Conservation (phyloP, 371 early-diverging fungal genomes). For the Synchytrium microbalum region DNA sequence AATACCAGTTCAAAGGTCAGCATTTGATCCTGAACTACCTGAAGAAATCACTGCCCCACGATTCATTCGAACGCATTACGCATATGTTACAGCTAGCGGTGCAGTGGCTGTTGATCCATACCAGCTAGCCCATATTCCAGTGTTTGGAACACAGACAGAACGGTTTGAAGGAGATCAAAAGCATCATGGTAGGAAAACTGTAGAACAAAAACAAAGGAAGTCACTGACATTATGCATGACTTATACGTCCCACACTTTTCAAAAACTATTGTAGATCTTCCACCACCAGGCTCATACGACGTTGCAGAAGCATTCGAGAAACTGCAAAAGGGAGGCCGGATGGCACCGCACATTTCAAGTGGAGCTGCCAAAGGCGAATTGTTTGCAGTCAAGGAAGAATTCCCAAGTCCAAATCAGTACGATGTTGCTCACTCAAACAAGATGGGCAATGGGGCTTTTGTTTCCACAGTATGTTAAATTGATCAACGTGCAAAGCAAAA, state of each 20-base stretch:
- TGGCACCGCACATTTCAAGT: background rate
- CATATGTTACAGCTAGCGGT: conserved; percentile 1
- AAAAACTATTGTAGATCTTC: conserved; percentile 23
- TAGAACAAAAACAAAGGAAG: conserved; percentile 5
- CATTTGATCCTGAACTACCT: background rate
- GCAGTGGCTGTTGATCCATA: background rate
- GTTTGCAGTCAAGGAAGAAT: conserved; percentile 17
- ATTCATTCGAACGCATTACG: conserved; percentile 13
- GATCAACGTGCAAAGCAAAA: background rate
- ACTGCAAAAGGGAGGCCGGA: conserved; percentile 21
- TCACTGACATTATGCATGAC: background rate
- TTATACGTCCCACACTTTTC: conserved; percentile 2
- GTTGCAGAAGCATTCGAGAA: conserved; percentile 32
- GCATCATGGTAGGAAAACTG: conserved; percentile 5
- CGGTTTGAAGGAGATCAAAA: conserved; percentile 22
- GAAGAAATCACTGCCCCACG: conserved; percentile 9
- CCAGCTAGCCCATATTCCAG: conserved; percentile 25
- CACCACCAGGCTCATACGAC: conserved; percentile 41
- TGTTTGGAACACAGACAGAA: conserved; percentile 41
- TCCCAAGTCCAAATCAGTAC: conserved; percentile 40
- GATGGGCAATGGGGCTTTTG: conserved; percentile 17
- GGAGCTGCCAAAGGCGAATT: background rate
- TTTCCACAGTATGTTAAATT: conserved; percentile 26
- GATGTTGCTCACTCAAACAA: conserved; percentile 17
- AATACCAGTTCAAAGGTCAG: background rate